Evolutionary conservation across 1,284 basidiomycete species (phyloP), one percentile per base, ranked within the genome.

Genomic region (Cutaneotrichosporon cutaneum): DNA sequence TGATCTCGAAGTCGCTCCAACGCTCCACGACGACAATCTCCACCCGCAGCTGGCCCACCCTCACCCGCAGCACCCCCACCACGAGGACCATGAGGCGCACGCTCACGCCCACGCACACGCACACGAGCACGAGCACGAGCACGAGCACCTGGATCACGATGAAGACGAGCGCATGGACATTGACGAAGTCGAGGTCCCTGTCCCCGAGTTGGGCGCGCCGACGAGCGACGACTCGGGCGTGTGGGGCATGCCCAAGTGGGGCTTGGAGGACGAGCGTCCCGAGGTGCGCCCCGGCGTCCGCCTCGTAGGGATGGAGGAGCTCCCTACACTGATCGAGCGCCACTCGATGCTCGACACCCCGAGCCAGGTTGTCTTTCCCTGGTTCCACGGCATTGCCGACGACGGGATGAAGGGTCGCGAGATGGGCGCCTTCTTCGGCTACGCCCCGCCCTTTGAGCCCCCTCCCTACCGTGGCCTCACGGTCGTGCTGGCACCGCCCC

Each of bases 351-450:
- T 75, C 27, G 77, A 79, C 62, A 75, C 74, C 2, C 78, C 78
- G 2, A 75, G 72, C 51, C 74, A 77, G 30, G 71, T 77, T 18
- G 68, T 80, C 32, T 80, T 80, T 61, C 78, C 78, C 1, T 80
- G 78, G 78, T 67, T 80, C 7, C 78, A 80, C 61, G 78, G 78
- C 5, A 80, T 80, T 53, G 71, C 72, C 35, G 78, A 80, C 54
- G 78, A 78, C 56, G 77, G 70, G 14, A 66, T 61, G 33, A 77
- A 72, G 66, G 78, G 70, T 10, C 63, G 69, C 9, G 72, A 73
- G 44, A 78, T 77, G 78, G 78, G 65, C 39, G 68, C 72, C 1
- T 80, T 80, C 70, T 79, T 80, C 59, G 77, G 78, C 70, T 67
- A 73, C 36, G 57, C 59, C 10, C 72, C 78, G 8, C 74, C 77